Conservation (phyloP, 306 rosid genomes). For the Acacia confusa region DNA sequence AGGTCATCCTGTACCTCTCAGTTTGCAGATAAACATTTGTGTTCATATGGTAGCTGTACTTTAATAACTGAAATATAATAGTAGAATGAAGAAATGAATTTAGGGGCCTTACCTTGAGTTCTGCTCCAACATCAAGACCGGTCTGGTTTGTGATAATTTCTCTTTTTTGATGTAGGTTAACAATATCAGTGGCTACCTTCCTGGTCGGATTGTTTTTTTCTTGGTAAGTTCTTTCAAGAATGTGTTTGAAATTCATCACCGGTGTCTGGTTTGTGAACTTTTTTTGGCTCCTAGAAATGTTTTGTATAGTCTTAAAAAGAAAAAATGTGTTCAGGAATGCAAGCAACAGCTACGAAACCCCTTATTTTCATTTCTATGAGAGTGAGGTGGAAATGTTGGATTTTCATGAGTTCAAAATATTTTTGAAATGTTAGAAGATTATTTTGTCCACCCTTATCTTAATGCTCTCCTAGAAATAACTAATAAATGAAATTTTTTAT, state of each 20-base stretch:
- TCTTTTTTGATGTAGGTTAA: slow-evolving; percentile 68
- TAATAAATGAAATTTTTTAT: not conserved
- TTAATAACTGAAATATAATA: not conserved
- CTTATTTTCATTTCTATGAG: not conserved
- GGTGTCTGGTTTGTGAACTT: not conserved
- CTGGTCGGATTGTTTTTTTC: slow-evolving; percentile 94
- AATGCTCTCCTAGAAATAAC: not conserved
- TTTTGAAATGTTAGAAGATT: not conserved
- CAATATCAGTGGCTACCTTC: slow-evolving; percentile 96
- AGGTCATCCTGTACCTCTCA: slow-evolving; percentile 18
- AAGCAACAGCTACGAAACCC: not conserved
- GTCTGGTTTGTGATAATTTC: slow-evolving; percentile 27
- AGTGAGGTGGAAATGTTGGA: not conserved
- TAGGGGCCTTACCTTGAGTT: slow-evolving; percentile 15
- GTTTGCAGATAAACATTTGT: slow-evolving; percentile 25
- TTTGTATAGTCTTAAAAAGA: not conserved
- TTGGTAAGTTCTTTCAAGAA: slow-evolving; percentile 63
- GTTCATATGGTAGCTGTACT: slow-evolving; percentile 10
- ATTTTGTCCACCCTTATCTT: not conserved
- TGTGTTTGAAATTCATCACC: slow-evolving; percentile 18
- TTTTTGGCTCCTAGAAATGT: not conserved
- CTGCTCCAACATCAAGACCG: slow-evolving; percentile 15
- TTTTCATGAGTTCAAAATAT: not conserved
- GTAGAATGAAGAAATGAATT: not conserved
- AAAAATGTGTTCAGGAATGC: not conserved